Evolutionary conservation across 1,284 basidiomycete genomes (phyloP), one percentile per base, ranked within the genome.

Genomic region (Puccinia horiana): DNA sequence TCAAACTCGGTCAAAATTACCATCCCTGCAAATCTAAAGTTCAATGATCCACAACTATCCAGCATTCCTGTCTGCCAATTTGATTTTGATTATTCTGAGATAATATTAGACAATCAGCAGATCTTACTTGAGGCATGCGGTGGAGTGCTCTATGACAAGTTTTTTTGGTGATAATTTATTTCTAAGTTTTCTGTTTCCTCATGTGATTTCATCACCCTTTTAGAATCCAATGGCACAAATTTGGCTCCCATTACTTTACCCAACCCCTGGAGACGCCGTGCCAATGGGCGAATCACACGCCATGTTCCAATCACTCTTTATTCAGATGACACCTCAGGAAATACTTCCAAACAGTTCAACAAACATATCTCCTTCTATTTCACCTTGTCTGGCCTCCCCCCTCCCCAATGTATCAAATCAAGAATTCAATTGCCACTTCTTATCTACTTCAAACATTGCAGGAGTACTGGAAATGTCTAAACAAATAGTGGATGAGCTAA

Each of bases 401-500:
- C 74, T 29, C n/a, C 56, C 74, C 0, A 37, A 76, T 6, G 18
- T 37, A 32, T 42, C 74, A 44, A 76, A 76, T 56, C 74, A 76
- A 37, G 54, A 76, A 63, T 76, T 26, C 37, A 61, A 76, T 76
- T 76, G 52, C n/a, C 49, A 76, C n/a, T 76, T 56, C 12, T 1
- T 54, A n/a, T 35, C 16, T 1, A 58, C 73, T 54, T 76, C 74
- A 23, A 76, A 76, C 23, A 23, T 26, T 8, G 16, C 54, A 14
- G n/a, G 52, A 1, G 54, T 56, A 2, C 20, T 63, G 26, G 56
- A 58, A 40, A 26, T 76, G 1, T 29, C 32, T 14, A 35, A 89
- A 44, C 86, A 85, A 0, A 84, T 89, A 63, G 85, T 85, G 0
- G 79, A 85, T 1, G 86, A 87, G 63, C 69, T 88, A 1, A 81